These are phyloP conservation scores for Trichoderma semiorbis DNA, from an alignment of 2,329 filamentous ascomycete species.

Conservation along the genomic window DNA sequence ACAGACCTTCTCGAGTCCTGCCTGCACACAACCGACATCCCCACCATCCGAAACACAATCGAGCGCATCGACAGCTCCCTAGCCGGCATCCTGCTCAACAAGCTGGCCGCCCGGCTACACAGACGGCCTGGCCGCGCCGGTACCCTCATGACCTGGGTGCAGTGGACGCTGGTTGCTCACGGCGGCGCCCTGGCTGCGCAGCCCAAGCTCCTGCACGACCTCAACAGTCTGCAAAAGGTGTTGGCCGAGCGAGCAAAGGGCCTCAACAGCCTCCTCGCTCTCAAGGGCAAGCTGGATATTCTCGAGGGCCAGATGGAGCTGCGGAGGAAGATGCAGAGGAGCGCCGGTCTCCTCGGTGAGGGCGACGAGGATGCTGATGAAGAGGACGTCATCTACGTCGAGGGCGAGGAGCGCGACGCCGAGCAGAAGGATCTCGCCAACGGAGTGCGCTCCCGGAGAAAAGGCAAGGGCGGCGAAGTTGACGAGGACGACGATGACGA, in stretches of 20 bases:
- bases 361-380: constrained; percentile 53
- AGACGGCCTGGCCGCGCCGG: constrained; percentile 84
- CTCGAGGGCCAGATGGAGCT: constrained; percentile 85
- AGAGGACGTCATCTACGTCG: constrained; percentile 80
- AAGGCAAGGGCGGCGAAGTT: constrained; percentile 54
- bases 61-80: constrained; percentile 84
- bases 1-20: constrained; percentile 86
- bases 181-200: constrained; percentile 87
- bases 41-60: constrained; percentile 81
- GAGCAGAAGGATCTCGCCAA: constrained; percentile 34
- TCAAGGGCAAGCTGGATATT: constrained; percentile 96
- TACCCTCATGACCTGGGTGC: constrained; percentile 89
- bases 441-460: constrained; percentile 35
- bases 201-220: constrained; percentile 73
- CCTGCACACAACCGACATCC: constrained; percentile 72
- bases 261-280: constrained; percentile 73
- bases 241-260: constrained; percentile 82
- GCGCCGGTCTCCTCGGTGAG: constrained; percentile 34
- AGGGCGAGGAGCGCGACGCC: constrained; percentile 65
- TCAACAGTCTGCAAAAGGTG: constrained; percentile 78
- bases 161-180: constrained; percentile 90
- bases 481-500: constrained; percentile 56
- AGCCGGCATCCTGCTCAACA: constrained; percentile 73
- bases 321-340: constrained; percentile 63
- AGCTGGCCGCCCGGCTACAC: constrained; percentile 82